These are phyloP conservation scores for Penicillium griseofulvum DNA, from an alignment of 2,329 filamentous ascomycete genomes.

Conservation along the genomic window DNA sequence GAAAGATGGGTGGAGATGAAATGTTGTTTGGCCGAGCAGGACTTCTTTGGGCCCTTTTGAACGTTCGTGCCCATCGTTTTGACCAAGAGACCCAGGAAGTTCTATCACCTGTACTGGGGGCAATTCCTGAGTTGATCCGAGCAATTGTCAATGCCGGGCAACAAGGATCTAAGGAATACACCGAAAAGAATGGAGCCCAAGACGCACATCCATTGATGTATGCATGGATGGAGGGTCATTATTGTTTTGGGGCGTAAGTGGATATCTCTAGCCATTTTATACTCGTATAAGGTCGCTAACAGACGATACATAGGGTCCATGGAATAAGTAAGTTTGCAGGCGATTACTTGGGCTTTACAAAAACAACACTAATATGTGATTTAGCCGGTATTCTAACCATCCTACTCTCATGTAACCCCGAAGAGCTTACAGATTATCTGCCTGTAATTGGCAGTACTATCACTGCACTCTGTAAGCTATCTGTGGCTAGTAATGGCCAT, in stretches of 20 bases:
- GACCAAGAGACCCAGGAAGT: constrained; percentile 18
- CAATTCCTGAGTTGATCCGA: constrained; percentile 32
- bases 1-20: constrained; percentile 38
- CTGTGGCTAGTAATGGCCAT: constrained; percentile 36
- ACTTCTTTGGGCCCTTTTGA: constrained; percentile 37
- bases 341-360: background rate
- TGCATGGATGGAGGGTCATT: constrained; percentile 37
- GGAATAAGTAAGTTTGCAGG: constrained; percentile 26
- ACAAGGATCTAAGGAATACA: constrained; percentile 31
- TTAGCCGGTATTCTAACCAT: constrained; percentile 39
- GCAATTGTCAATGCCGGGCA: constrained; percentile 35
- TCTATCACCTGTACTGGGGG: constrained; percentile 26
- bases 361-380: background rate
- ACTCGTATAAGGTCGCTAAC: constrained; percentile 1
- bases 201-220: constrained; percentile 43
- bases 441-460: constrained; percentile 38
- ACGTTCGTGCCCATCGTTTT: constrained; percentile 30
- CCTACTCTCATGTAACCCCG: constrained; percentile 35
- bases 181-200: constrained; percentile 29
- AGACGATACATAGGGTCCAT: constrained; percentile 25
- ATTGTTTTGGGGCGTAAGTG: constrained; percentile 40
- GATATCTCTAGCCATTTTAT: background rate
- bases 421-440: constrained; percentile 33
- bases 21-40: constrained; percentile 41
- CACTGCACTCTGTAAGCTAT: constrained; percentile 36